phyloP scores from a whole-genome alignment of 768 basidiomycete species.

The Clathrus columnatus region DNA sequence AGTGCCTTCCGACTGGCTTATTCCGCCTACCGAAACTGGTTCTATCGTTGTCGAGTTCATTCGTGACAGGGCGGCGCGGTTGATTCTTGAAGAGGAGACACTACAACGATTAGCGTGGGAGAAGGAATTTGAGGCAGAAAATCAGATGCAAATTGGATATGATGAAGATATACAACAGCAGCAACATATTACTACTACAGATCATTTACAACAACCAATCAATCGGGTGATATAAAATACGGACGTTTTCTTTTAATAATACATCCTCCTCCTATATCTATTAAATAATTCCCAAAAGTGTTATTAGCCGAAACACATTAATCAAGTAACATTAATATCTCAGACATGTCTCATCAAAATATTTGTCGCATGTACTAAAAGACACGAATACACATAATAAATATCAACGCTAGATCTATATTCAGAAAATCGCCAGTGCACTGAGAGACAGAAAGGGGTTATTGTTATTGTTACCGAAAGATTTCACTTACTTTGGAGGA shows the following conservation, averaged over 20 bases:
- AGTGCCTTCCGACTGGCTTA: slow-evolving; percentile 5
- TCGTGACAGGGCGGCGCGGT: slow-evolving; percentile 4
- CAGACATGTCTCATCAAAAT: too few species aligned
- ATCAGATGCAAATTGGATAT: neutral
- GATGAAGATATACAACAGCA: neutral
- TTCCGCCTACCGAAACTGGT: neutral
- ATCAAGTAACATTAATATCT: too few species aligned
- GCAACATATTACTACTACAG: neutral
- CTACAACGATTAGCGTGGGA: slow-evolving; percentile 8
- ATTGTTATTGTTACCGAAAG: neutral
- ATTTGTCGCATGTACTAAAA: too few species aligned
- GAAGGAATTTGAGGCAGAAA: neutral
- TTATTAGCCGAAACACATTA: too few species aligned
- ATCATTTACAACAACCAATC: neutral
- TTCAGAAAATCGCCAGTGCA: neutral
- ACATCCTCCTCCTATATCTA: too few species aligned
- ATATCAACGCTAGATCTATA: too few species aligned
- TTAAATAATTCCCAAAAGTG: too few species aligned
- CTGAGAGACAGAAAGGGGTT: too few species aligned
- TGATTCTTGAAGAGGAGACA: slow-evolving; percentile 1
- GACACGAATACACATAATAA: too few species aligned
- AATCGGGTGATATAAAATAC: neutral
- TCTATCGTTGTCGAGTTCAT: neutral
- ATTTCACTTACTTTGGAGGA: slow-evolving; percentile 4
- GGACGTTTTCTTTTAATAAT: neutral